A percentile compares a stretch with the other conserved stretches of the same genome.
Evolutionary conservation across 164 flowering plant genomes (phyloP).

Genomic region (Umbellularia californica): DNA sequence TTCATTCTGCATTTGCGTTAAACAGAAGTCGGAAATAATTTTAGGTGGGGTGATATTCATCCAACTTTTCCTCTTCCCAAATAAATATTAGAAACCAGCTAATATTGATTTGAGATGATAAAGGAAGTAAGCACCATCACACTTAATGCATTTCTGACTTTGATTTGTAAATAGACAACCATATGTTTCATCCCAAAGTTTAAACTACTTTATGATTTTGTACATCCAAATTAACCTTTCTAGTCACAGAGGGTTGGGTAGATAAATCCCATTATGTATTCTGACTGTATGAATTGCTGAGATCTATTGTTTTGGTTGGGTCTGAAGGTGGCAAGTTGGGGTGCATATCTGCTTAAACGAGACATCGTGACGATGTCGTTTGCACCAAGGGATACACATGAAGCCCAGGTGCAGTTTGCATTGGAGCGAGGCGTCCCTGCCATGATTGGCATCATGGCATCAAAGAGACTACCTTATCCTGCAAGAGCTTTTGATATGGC

Average conservation of each 20-base stretch:
- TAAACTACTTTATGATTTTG: no score
- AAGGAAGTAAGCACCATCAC: background rate
- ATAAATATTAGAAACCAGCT: background rate
- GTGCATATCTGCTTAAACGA: conserved; percentile 83
- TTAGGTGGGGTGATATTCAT: background rate
- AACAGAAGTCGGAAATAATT: background rate
- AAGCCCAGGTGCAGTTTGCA: conserved; percentile 99
- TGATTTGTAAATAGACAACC: background rate
- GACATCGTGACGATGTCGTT: conserved; percentile 86
- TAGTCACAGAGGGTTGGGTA: background rate
- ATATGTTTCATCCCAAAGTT: background rate
- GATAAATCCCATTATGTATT: background rate
- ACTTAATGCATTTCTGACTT: background rate
- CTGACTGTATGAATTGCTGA: background rate
- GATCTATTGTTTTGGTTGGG: conserved; percentile 8
- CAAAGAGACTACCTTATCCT: conserved; percentile 82
- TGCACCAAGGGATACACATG: conserved; percentile 97
- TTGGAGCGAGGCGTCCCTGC: conserved; percentile 97
- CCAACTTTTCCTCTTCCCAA: background rate
- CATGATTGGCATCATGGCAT: conserved; percentile 82
- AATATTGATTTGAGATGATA: background rate
- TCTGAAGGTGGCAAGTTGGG: conserved; percentile 96
- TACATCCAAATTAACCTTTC: background rate
- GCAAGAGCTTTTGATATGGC: conserved; percentile 98
- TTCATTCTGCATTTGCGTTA: background rate